Base-by-base conservation (phyloP, 495 filamentous ascomycete species). In the Annulohypoxylon bovei region DNA sequence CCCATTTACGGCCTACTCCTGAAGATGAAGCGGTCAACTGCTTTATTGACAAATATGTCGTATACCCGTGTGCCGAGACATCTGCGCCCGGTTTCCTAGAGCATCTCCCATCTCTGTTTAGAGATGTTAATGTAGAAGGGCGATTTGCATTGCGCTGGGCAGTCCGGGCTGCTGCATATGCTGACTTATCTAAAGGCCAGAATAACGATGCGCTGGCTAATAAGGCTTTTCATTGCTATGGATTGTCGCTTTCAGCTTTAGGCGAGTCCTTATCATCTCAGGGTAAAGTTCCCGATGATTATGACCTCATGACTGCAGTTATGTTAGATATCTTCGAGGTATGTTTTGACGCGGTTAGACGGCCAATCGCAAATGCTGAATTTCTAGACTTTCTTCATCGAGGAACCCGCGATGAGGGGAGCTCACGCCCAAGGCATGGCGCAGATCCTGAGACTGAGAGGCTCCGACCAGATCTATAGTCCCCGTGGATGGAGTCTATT, bases 241-340 rank as follows among this genome's bases (percentile, higher is more conserved):
- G 77, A 4, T 68, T 72, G 67, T 72, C 78, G 27, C 67, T 80
- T 6, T 68, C 65, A 0, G 73, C 77, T 32, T 66, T 80, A 27
- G 72, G 69, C 8, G 59, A 75, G 6, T 74, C 73, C 2, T 53
- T 80, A 22, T 42, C 64, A 20, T 46, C 37, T 1, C 16, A 44
- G 8, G 67, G 47, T 0, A 75, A 74, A 50, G 64, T 60, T 4
- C 73, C 75, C n/a, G 75, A 78, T 69, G 78, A 80, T 35, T 73
- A 76, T 62, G 71, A 74, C 23, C 70, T 80, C 1, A 80, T 80
- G 78, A 76, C 77, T n/a, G 68, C 69, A 18, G 77, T 80, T 39
- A 68, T 80, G 35, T 70, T 80, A 32, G 78, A 79, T 58, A 70
- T 78, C 11, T 79, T 80, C 40, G 77, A 79, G 75, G 76, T 76